Conservation (phyloP, 805 yeast species). For the Yueomyces sp. region DNA sequence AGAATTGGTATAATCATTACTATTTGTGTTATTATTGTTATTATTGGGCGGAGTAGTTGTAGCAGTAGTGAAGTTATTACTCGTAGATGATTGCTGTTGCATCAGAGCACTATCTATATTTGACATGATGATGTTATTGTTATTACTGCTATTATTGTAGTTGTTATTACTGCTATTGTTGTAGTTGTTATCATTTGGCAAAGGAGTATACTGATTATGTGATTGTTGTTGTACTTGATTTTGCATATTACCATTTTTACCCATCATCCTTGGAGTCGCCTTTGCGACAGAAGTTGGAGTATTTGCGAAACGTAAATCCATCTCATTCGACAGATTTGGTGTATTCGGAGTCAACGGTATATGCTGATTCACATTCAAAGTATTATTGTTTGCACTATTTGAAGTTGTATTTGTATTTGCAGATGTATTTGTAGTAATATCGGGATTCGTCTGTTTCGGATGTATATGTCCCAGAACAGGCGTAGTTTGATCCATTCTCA, state of each 20-base stretch:
- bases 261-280: slow-evolving; percentile 25
- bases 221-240: slow-evolving; percentile 4
- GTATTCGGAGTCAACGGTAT: not conserved
- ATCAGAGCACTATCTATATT: not conserved
- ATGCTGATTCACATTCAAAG: no score
- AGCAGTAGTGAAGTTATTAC: no score
- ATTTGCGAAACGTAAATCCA: not conserved
- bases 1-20: no score
- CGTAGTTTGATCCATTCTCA: no score
- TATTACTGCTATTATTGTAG: slow-evolving; percentile 5
- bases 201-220: not conserved
- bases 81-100: slow-evolving; percentile 3
- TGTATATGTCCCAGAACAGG: no score
- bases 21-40: not conserved
- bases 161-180: slow-evolving; percentile 3
- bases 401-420: no score
- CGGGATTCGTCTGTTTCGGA: no score
- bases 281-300: slow-evolving; percentile 17
- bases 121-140: not conserved
- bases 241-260: slow-evolving; percentile 2
- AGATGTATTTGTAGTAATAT: no score
- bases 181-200: not conserved
- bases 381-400: no score
- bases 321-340: not conserved
- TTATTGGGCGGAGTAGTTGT: no score